These are phyloP conservation scores for Kickxella alabastrina DNA, from an alignment of 192 early-diverging fungal species.

Conservation along the genomic window DNA sequence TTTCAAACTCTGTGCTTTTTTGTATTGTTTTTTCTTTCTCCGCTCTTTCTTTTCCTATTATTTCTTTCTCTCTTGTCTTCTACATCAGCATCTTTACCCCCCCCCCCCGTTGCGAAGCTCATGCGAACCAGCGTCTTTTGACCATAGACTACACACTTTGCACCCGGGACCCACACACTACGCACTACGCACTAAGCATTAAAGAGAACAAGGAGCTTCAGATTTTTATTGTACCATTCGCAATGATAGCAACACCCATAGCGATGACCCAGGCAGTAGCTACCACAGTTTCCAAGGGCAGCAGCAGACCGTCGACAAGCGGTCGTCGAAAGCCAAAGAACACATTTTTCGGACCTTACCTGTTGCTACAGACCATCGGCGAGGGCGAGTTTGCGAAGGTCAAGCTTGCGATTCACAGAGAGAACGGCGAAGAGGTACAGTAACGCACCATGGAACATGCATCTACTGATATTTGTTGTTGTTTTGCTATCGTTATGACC, in stretches of 20 bases:
- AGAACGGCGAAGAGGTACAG: constrained; percentile 62
- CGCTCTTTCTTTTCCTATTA: not conserved
- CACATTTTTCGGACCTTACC: constrained; percentile 84
- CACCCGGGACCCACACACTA: no score
- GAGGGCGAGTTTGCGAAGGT: constrained; percentile 99
- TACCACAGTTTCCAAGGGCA: constrained; percentile 34
- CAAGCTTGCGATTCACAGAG: constrained; percentile 85
- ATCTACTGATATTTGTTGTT: no score
- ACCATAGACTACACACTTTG: no score
- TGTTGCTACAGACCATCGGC: constrained; percentile 91
- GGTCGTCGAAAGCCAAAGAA: constrained; percentile 51
- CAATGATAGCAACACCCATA: constrained; percentile 48
- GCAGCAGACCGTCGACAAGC: constrained; percentile 34
- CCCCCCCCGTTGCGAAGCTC: not conserved
- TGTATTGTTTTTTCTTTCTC: no score
- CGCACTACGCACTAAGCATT: no score
- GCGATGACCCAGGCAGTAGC: constrained; percentile 53
- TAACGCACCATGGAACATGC: no score
- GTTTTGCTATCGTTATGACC: no score
- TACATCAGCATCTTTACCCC: not conserved
- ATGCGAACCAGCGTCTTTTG: not conserved
- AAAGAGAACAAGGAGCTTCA: no score
- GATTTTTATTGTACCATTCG: no score
- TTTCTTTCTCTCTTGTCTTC: constrained; percentile 1
- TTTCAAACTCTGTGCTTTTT: no score